These are phyloP conservation scores for Quercus dentata DNA, from an alignment of 306 rosid genomes.

Conservation along the genomic window DNA sequence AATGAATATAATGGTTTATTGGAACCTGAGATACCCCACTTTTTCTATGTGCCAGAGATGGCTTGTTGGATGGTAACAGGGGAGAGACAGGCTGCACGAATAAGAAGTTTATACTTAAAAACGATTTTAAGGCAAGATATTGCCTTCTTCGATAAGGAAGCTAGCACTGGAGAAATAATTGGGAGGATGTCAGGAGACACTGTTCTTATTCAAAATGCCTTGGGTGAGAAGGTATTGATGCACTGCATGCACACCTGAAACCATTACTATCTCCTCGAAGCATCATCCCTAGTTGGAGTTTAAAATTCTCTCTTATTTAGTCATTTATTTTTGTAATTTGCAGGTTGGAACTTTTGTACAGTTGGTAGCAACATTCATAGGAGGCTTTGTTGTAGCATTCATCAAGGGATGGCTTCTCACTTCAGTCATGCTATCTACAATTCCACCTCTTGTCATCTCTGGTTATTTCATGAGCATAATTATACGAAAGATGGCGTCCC, in stretches of 20 bases:
- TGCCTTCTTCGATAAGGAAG: slow-evolving; percentile 66
- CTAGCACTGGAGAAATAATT: slow-evolving; percentile 64
- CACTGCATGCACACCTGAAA: not conserved
- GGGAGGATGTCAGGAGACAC: slow-evolving; percentile 88
- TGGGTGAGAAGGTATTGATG: slow-evolving; percentile 71
- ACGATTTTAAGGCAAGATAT: slow-evolving; percentile 82
- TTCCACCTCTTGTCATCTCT: slow-evolving; percentile 60
- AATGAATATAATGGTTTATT: not conserved
- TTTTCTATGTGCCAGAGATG: slow-evolving; percentile 51
- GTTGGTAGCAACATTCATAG: slow-evolving; percentile 54
- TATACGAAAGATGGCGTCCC: slow-evolving; percentile 44
- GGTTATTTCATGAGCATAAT: slow-evolving; percentile 44
- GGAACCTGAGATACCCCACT: not conserved
- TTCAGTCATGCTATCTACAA: slow-evolving; percentile 59
- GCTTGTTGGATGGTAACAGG: slow-evolving; percentile 87
- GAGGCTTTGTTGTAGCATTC: slow-evolving; percentile 67
- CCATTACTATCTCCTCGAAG: not conserved
- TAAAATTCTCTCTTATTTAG: not conserved
- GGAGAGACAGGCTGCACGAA: slow-evolving; percentile 78
- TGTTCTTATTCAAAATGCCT: slow-evolving; percentile 83
- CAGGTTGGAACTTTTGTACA: slow-evolving; percentile 86
- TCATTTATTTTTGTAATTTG: not conserved
- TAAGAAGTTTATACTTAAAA: slow-evolving; percentile 66
- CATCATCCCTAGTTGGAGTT: not conserved
- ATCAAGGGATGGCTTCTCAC: slow-evolving; percentile 76